A percentile compares a stretch with the other conserved stretches of the same genome.
Conservation (phyloP, 2,329 filamentous ascomycete species). For the Penicillium janthinellum region DNA sequence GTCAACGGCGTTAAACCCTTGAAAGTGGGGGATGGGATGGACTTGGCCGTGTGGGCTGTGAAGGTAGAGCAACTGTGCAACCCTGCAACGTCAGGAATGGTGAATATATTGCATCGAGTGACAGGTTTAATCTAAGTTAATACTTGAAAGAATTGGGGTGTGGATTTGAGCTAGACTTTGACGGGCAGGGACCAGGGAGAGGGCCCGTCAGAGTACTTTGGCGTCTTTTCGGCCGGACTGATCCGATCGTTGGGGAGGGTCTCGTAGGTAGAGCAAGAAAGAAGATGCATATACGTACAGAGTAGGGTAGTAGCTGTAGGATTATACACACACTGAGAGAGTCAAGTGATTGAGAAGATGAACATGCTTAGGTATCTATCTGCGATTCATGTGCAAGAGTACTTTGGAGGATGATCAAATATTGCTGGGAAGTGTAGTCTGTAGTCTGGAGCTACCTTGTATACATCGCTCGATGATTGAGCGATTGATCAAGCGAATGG, state of each 20-base stretch:
- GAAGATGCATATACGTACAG: neutral
- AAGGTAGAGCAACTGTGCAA: neutral
- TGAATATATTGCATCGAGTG: neutral
- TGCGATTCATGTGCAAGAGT: neutral
- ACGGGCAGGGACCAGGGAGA: neutral
- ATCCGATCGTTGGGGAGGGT: neutral
- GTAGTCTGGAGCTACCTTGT: no score
- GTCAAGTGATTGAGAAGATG: neutral
- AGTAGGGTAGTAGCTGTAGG: neutral
- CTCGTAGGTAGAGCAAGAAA: neutral
- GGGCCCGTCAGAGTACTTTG: neutral
- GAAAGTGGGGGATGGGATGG: neutral
- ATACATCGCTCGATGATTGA: neutral
- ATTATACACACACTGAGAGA: neutral
- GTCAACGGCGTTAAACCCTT: slow-evolving; percentile 5
- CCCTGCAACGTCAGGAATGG: neutral
- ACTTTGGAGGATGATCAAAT: neutral
- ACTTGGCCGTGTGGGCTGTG: neutral
- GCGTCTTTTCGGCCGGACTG: neutral
- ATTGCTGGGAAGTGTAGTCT: no score
- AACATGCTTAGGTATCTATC: neutral
- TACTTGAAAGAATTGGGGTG: neutral
- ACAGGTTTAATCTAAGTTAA: neutral
- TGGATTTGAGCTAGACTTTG: neutral
- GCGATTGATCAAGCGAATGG: neutral